Conservation (phyloP, 2,329 filamentous ascomycete genomes). For the Aspergillus versicolor region DNA sequence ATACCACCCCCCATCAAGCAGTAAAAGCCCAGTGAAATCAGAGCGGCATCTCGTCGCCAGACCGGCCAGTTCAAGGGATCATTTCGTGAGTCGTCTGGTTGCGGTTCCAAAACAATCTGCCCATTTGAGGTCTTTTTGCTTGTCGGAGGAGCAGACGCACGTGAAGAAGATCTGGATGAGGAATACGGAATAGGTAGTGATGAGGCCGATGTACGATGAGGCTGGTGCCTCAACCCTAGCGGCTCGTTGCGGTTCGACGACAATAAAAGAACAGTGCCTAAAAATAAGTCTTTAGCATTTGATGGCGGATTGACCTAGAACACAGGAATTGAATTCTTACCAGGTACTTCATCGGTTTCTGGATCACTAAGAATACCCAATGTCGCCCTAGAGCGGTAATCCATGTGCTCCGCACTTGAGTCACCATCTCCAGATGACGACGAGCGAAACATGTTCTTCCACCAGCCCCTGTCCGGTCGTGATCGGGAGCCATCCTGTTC, state of each 20-base stretch:
- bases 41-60: conserved; percentile 75
- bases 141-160: conserved; percentile 41
- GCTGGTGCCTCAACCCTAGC: conserved; percentile 61
- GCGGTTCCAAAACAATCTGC: conserved; percentile 81
- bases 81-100: conserved; percentile 86
- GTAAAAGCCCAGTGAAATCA: conserved; percentile 84
- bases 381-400: conserved; percentile 50
- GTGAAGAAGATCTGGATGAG: conserved; percentile 41
- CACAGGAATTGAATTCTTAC: conserved; percentile 46
- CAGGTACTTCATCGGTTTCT: conserved; percentile 82
- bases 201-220: conserved; percentile 58
- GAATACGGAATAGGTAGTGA: conserved; percentile 50
- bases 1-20: conserved; percentile 93
- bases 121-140: conserved; percentile 76
- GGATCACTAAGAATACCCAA: conserved; percentile 82
- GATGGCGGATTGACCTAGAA: not conserved
- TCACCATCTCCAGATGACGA: conserved; percentile 5
- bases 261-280: conserved; percentile 62
- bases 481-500: not conserved
- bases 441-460: conserved; percentile 20
- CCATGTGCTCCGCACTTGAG: conserved; percentile 16
- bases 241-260: conserved; percentile 63
- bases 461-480: conserved; percentile 12
- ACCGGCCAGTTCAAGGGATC: conserved; percentile 90
- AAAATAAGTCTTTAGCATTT: not conserved